Conservation (phyloP, 2,329 filamentous ascomycete genomes). For the Botrytis fragariae region DNA sequence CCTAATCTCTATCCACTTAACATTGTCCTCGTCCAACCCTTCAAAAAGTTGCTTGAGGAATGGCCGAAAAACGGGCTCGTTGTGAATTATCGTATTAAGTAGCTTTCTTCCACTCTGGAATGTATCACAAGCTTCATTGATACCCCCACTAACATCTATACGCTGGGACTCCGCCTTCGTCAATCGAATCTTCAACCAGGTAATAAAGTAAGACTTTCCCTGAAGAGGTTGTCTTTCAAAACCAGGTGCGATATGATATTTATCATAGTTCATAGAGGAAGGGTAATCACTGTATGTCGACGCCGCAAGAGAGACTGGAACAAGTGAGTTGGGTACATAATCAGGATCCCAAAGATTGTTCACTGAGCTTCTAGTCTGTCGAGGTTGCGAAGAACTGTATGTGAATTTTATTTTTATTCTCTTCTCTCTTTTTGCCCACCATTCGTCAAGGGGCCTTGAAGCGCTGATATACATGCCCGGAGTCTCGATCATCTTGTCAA, state of each 20-base stretch:
- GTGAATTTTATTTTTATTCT: neutral
- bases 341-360: constrained; percentile 49
- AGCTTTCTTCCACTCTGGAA: constrained; percentile 71
- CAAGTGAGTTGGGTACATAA: constrained; percentile 2
- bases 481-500: constrained; percentile 67
- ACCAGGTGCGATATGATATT: neutral
- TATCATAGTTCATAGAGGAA: neutral
- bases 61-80: constrained; percentile 81
- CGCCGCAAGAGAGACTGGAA: constrained; percentile 56
- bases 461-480: constrained; percentile 69
- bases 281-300: neutral
- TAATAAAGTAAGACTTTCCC: constrained; percentile 65
- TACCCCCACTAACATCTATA: constrained; percentile 39
- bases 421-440: constrained; percentile 30
- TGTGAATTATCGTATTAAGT: constrained; percentile 71
- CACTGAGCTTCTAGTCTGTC: neutral
- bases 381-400: neutral
- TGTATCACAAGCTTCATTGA: constrained; percentile 81
- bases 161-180: constrained; percentile 32
- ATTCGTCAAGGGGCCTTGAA: constrained; percentile 51
- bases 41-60: constrained; percentile 69
- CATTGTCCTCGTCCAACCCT: constrained; percentile 70
- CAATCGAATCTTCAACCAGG: constrained; percentile 71
- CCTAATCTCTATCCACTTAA: constrained; percentile 78
- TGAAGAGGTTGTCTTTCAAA: constrained; percentile 39